Conservation (phyloP, 345 rosid genomes). For the Melastoma malabathricum region DNA sequence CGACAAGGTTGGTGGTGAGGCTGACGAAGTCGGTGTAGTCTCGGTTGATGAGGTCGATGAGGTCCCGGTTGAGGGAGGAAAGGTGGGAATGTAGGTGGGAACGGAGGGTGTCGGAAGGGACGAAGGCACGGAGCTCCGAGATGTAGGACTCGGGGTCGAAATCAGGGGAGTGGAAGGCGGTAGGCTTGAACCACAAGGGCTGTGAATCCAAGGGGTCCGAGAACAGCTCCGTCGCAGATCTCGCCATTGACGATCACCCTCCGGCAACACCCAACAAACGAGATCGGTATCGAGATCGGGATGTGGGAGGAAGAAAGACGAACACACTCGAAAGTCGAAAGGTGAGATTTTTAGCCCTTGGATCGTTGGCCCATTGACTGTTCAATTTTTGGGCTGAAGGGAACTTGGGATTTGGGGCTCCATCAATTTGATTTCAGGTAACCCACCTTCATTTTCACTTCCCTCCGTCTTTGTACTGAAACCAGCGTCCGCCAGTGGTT, state of each 20-base stretch:
- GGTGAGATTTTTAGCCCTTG: no score
- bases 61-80: constrained; percentile 85
- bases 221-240: constrained; percentile 81
- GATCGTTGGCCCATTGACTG: no score
- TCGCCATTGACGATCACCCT: constrained; percentile 30
- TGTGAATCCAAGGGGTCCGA: constrained; percentile 80
- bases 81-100: constrained; percentile 80
- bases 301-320: no score
- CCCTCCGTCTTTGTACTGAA: no score
- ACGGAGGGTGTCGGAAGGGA: constrained; percentile 89
- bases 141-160: constrained; percentile 90
- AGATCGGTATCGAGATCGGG: no score
- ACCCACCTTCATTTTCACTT: no score
- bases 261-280: no score
- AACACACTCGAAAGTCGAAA: no score
- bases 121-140: constrained; percentile 89
- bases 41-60: constrained; percentile 93
- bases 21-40: constrained; percentile 96
- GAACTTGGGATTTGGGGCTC: no score
- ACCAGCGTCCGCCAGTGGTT: no score
- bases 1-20: constrained; percentile 90
- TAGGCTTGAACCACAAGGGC: constrained; percentile 91
- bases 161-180: constrained; percentile 61
- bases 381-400: no score
- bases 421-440: no score